Conservation (phyloP, 495 filamentous ascomycete genomes). For the Baudoinia panamericana region DNA sequence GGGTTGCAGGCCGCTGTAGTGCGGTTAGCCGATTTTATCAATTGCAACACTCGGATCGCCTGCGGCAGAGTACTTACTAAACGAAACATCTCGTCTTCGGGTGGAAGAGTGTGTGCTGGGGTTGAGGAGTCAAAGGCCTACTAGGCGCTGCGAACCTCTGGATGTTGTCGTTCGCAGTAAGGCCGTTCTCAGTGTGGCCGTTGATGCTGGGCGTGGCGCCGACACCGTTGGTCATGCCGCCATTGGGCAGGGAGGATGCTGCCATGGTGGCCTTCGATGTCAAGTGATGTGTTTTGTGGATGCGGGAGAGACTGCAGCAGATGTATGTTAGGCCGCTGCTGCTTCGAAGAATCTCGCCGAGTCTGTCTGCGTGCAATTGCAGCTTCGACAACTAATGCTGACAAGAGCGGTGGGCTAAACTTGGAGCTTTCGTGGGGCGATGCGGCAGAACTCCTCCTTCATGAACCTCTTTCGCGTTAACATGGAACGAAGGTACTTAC, state of each 20-base stretch:
- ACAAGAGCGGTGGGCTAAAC: background rate
- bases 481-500: too few species aligned
- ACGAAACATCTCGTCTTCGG: conserved; percentile 99
- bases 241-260: conserved; percentile 24
- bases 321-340: too few species aligned
- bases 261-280: conserved; percentile 14
- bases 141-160: conserved; percentile 88
- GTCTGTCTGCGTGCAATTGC: too few species aligned
- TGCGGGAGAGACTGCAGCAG: too few species aligned
- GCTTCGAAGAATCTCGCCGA: too few species aligned
- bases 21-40: conserved; percentile 14
- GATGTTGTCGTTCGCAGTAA: conserved; percentile 93
- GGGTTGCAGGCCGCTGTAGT: conserved; percentile 76
- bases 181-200: conserved; percentile 22
- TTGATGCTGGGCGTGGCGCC: conserved; percentile 18
- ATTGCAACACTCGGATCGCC: background rate
- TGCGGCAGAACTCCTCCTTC: too few species aligned
- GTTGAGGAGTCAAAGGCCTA: conserved; percentile 75
- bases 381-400: too few species aligned
- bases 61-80: conserved; percentile 48
- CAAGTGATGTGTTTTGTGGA: too few species aligned
- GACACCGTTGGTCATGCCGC: conserved; percentile 28
- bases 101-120: conserved; percentile 83
- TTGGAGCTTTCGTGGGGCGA: background rate
- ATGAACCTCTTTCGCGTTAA: too few species aligned